Base-by-base conservation (phyloP, 352 stramenopile genomes). In the Phytophthora brassicae region DNA sequence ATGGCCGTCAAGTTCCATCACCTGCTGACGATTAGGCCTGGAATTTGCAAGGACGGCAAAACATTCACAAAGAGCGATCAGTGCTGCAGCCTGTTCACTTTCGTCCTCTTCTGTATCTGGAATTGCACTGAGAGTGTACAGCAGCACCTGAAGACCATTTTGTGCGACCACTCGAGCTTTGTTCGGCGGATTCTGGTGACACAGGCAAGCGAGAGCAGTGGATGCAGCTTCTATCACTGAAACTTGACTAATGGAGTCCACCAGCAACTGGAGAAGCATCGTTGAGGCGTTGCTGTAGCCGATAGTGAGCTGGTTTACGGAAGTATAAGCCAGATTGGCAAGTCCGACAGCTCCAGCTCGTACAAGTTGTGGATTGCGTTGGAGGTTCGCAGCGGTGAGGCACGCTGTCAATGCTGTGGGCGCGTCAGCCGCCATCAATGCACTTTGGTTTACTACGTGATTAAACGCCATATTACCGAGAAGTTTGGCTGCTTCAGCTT, bases 261-360 rank as follows among this genome's bases (percentile, higher is more conserved):
- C 84, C 4, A 89, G 51, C 12, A 87, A 33, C 38, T 92, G 81
- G 35, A 92, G 55, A 17, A 90, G 60, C 7, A 74, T 66, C 0
- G 81, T 89, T 44, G 78, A 81, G 6, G 77, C 76, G 22, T 87
- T 84, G 31, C 79, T 77, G 56, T 92, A 92, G 11, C 81, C 84
- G 36, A 92, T 89, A 0, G 84, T 74, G 12, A 92, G 77, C 48
- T 92, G 84, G 38, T 85, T 90, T 38, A 90, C 81, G 0, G 75
- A 81, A 6, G 81, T 86, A 39, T 82, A 77, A 5, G 79, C 84
- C 7, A 92, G 60, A 43, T 92, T 92, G 2, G 72, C 76, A 13
- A 92, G 52, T 4, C 69, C 84, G 8, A 88, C 63, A 14, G 81
- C 81, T 47, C 77, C 75, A 14, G 77, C 79, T 36, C 75, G 74